Evolutionary conservation across 805 yeast genomes (phyloP), one percentile per base, ranked within the genome.

Genomic region (Zygotorulaspora florentina): DNA sequence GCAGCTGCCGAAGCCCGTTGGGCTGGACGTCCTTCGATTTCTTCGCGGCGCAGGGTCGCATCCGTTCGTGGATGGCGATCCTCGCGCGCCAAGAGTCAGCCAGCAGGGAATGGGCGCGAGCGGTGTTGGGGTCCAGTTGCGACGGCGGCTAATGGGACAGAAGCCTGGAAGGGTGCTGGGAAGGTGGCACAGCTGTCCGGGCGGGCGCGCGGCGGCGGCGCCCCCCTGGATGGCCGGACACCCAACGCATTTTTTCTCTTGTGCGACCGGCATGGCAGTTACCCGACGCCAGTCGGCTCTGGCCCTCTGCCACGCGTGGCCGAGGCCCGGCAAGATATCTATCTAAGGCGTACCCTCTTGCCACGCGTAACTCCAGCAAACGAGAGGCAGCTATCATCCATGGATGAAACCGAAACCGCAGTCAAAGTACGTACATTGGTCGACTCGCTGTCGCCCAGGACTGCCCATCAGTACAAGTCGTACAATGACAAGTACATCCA

Each of bases 391-490:
- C 36, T 7, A 20, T 3, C 34, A 34, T 4, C 13, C 7, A 43
- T 42, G 47, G 53, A 49, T 16, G 36, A 26, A 31, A 40, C 37
- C 9, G 36, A 26, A 31, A 40, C 37, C 9, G 36, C 37, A 28
- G 40, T 25, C 16, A 36, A 50, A 35, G 48, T 55, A 13, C 48
- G 52, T 23, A 41, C 46, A 18, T 48, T 62, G n/a, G 56, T 55
- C 1, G 58, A 58, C 13, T 43, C 63, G 3, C 35, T 60, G 27
- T 50, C 64, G 1, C 57, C 64, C 28, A 52, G 58, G 28, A 56
- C 62, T 6, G 52, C 58, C 8, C 59, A 58, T 42, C 62, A 61
- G 47, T 63, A 59, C 48, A 57, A 56, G 45, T 52, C 60, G 18
- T 59, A 57, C 46, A 52, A 58, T 36, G 47, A 57, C 11, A 58